Evolutionary conservation across 192 early-diverging fungal species (phyloP).

Genomic region (Oehlia diaphana): DNA sequence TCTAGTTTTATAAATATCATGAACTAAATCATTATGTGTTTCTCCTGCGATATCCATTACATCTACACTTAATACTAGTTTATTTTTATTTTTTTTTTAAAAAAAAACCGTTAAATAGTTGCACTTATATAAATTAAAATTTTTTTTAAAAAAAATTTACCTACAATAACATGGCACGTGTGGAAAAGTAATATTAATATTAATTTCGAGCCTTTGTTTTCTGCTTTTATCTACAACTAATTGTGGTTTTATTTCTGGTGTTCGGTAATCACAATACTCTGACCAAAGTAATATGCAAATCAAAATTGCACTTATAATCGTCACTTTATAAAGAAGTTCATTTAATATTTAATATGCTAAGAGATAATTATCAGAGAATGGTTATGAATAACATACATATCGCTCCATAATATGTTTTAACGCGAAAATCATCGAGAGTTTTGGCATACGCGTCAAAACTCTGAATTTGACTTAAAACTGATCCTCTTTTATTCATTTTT

Average conservation of each 20-base stretch:
- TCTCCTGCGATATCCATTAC: conserved; percentile 95
- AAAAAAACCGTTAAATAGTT: background rate
- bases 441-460: conserved; percentile 92
- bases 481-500: conserved; percentile 29
- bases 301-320: conserved; percentile 70
- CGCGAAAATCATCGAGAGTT: conserved; percentile 91
- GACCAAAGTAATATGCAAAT: conserved; percentile 76
- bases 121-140: background rate
- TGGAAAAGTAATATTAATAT: conserved; percentile 90
- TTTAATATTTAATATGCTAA: background rate
- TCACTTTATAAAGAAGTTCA: conserved; percentile 54
- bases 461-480: conserved; percentile 55
- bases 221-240: conserved; percentile 82
- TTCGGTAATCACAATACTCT: conserved; percentile 81
- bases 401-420: conserved; percentile 79
- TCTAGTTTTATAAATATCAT: conserved; percentile 82
- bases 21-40: conserved; percentile 73
- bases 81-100: background rate
- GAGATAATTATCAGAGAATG: conserved; percentile 40
- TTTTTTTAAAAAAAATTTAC: conserved; percentile 19
- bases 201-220: conserved; percentile 87
- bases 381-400: conserved; percentile 44
- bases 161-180: conserved; percentile 85
- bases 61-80: conserved; percentile 82
- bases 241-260: conserved; percentile 65